Evolutionary conservation across 305 asterid genomes (phyloP).

Genomic region (Ajuga reptans): DNA sequence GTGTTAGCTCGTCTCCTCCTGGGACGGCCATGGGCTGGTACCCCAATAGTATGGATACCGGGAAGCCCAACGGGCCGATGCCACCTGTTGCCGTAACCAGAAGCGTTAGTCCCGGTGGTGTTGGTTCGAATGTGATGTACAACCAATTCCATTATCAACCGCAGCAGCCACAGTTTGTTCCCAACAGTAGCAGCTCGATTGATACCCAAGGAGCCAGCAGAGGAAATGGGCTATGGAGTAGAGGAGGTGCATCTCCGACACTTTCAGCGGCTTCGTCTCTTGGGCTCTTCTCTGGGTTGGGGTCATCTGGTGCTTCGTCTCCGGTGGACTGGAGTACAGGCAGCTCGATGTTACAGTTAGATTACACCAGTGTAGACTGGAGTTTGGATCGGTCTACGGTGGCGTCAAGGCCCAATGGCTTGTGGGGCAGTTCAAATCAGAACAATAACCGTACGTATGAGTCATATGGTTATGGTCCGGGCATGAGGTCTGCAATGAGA

Average conservation of each 20-base stretch:
- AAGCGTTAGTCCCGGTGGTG: slow-evolving; percentile 35
- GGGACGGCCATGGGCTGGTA: slow-evolving; percentile 51
- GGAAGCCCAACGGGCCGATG: slow-evolving; percentile 45
- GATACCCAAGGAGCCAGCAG: slow-evolving; percentile 40
- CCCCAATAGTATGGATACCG: slow-evolving; percentile 36
- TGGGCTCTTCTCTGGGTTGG: slow-evolving; percentile 67
- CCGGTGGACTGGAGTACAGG: slow-evolving; percentile 70
- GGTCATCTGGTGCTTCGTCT: slow-evolving; percentile 49
- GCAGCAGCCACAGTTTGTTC: slow-evolving; percentile 44
- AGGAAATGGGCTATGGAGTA: slow-evolving; percentile 49
- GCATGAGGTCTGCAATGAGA: slow-evolving; percentile 37
- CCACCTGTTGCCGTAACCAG: slow-evolving; percentile 45
- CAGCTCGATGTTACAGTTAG: slow-evolving; percentile 46
- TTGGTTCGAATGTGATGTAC: slow-evolving; percentile 38
- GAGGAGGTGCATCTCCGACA: slow-evolving; percentile 45
- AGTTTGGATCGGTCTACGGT: slow-evolving; percentile 51
- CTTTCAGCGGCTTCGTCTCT: slow-evolving; percentile 65
- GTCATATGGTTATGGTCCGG: slow-evolving; percentile 36
- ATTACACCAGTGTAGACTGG: slow-evolving; percentile 81
- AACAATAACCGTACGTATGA: slow-evolving; percentile 31
- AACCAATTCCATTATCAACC: slow-evolving; percentile 47
- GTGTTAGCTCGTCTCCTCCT: slow-evolving; percentile 52
- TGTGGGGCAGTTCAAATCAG: slow-evolving; percentile 35
- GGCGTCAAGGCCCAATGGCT: slow-evolving; percentile 31
- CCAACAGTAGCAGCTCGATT: slow-evolving; percentile 33